phyloP scores from a whole-genome alignment of 2,329 filamentous ascomycete species.

The Diaporthe australafricana region DNA sequence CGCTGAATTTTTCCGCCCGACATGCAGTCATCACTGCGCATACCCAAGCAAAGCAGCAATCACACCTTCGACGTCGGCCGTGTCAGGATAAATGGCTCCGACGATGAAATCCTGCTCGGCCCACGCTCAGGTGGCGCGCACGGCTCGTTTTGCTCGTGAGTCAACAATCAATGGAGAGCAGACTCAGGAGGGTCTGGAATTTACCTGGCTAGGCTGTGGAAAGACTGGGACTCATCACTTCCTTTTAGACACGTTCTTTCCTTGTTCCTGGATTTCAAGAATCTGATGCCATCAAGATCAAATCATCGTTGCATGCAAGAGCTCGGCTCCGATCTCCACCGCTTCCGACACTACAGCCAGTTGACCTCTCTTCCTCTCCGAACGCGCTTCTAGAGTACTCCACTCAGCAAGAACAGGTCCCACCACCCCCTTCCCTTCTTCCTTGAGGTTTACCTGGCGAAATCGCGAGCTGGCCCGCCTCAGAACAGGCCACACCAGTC shows the following conservation, averaged over 20 bases:
- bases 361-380: conserved; percentile 1
- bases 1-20: conserved; percentile 25
- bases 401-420: neutral
- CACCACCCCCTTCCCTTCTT: conserved; percentile 4
- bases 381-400: neutral
- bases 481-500: neutral
- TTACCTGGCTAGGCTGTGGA: neutral
- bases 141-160: neutral
- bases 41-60: neutral
- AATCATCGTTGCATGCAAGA: conserved; percentile 14
- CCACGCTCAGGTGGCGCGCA: conserved; percentile 16
- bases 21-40: neutral
- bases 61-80: conserved; percentile 4
- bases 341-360: conserved; percentile 5
- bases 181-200: neutral
- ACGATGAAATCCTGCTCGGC: conserved; percentile 17
- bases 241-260: neutral
- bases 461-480: conserved; percentile 4
- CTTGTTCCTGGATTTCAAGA: neutral
- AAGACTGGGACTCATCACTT: neutral
- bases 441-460: neutral
- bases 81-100: conserved; percentile 16
- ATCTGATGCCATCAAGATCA: conserved; percentile 16
- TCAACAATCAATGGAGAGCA: neutral
- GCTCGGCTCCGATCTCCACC: conserved; percentile 16